Percentiles rank a stretch among this genome's conserved stretches.
These are phyloP conservation scores for Mercurialis annua DNA, from an alignment of 345 rosid species.

Conservation along the genomic window DNA sequence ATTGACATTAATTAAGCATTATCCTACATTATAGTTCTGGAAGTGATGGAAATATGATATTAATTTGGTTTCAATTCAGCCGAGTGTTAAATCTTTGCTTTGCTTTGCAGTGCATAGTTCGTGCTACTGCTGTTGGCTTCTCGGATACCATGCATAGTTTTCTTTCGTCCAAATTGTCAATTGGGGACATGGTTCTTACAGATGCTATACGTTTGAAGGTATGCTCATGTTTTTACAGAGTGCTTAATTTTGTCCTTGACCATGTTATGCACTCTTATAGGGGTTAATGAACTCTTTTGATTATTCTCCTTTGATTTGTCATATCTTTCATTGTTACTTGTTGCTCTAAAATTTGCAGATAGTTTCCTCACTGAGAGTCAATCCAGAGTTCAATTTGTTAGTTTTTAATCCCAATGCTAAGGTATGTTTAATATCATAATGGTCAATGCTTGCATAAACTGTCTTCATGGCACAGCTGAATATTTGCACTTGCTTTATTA, in stretches of 20 bases:
- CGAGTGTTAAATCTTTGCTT: constrained; percentile 27
- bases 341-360: constrained; percentile 57
- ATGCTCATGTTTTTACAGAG: constrained; percentile 19
- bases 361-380: constrained; percentile 70
- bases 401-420: constrained; percentile 69
- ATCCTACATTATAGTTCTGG: not conserved
- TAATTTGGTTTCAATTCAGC: constrained; percentile 9
- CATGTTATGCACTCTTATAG: not conserved
- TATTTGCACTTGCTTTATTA: not conserved
- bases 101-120: constrained; percentile 65
- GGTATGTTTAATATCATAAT: constrained; percentile 46
- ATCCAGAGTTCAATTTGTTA: constrained; percentile 77
- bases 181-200: constrained; percentile 45
- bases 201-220: constrained; percentile 84
- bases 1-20: not conserved
- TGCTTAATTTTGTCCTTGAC: not conserved
- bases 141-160: constrained; percentile 36
- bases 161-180: constrained; percentile 40
- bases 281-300: not conserved
- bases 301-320: not conserved
- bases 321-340: constrained; percentile 5
- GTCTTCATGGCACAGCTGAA: not conserved
- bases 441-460: constrained; percentile 1
- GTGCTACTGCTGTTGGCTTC: constrained; percentile 63
- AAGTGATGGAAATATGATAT: not conserved